phyloP scores from a whole-genome alignment of 805 yeast genomes.

The Cyberlindnera misumaiensis region DNA sequence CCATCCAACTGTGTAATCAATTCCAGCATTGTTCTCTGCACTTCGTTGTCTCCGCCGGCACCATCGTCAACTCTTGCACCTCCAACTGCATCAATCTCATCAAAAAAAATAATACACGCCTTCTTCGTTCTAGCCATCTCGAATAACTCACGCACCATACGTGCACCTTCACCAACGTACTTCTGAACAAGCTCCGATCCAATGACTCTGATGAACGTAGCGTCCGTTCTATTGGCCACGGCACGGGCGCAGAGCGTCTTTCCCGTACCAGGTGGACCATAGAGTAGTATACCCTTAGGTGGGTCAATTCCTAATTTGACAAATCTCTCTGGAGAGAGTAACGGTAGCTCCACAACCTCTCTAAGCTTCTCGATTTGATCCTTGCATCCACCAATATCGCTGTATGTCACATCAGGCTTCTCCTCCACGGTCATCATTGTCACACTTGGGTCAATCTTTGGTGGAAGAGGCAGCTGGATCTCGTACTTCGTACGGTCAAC shows the following conservation, averaged over 20 bases:
- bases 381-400: conserved; percentile 98
- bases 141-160: conserved; percentile 97
- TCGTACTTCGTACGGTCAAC: conserved; percentile 96
- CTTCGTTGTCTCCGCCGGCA: conserved; percentile 99
- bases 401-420: conserved; percentile 97
- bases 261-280: conserved; percentile 99
- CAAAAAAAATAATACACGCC: conserved; percentile 96
- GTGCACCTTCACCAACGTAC: conserved; percentile 99
- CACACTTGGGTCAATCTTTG: conserved; percentile 94
- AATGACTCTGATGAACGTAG: conserved; percentile 95
- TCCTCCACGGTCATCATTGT: conserved; percentile 99
- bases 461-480: conserved; percentile 95
- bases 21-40: conserved; percentile 98
- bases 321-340: conserved; percentile 92
- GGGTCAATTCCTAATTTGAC: conserved; percentile 97
- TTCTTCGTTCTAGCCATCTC: conserved; percentile 99
- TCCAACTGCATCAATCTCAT: conserved; percentile 98
- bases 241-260: conserved; percentile 98
- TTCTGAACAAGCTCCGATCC: conserved; percentile 98
- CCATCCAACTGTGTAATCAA: conserved; percentile 97
- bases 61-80: conserved; percentile 99
- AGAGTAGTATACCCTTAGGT: conserved; percentile 92
- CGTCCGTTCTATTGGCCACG: conserved; percentile 98
- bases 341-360: conserved; percentile 92
- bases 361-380: conserved; percentile 95